Evolutionary conservation across 208 protist species (phyloP).

Genomic region (Leishmania arabica): DNA sequence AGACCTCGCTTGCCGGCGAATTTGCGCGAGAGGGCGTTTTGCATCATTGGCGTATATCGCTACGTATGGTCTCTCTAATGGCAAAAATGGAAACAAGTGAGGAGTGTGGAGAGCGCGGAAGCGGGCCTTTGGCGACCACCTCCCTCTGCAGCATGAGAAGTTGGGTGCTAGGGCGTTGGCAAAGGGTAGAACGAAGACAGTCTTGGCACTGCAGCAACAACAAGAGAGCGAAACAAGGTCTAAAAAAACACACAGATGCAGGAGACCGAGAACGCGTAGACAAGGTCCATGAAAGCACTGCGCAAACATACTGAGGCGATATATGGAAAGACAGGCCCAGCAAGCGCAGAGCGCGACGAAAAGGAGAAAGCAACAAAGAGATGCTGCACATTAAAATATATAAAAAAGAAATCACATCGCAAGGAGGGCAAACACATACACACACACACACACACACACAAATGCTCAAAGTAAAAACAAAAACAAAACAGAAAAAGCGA

Average conservation of each 20-base stretch:
- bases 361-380: too few species aligned
- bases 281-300: not conserved
- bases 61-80: not conserved
- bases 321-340: not conserved
- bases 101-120: not conserved
- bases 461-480: not conserved
- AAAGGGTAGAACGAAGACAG: not conserved
- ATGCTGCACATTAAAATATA: not conserved
- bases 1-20: too few species aligned
- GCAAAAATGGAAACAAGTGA: not conserved
- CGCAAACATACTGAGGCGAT: not conserved
- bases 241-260: not conserved
- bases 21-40: not conserved
- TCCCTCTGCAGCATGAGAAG: not conserved
- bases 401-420: conserved; percentile 4
- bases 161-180: not conserved
- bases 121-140: not conserved
- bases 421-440: not conserved
- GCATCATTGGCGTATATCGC: not conserved
- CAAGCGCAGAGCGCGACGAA: not conserved
- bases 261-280: not conserved
- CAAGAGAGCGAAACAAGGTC: not conserved
- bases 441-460: not conserved
- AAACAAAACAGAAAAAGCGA: not conserved
- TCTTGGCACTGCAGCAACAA: not conserved